Evolutionary conservation across 495 filamentous ascomycete genomes (phyloP), one percentile per base, ranked within the genome.

Genomic region (Trichoderma reesei): DNA sequence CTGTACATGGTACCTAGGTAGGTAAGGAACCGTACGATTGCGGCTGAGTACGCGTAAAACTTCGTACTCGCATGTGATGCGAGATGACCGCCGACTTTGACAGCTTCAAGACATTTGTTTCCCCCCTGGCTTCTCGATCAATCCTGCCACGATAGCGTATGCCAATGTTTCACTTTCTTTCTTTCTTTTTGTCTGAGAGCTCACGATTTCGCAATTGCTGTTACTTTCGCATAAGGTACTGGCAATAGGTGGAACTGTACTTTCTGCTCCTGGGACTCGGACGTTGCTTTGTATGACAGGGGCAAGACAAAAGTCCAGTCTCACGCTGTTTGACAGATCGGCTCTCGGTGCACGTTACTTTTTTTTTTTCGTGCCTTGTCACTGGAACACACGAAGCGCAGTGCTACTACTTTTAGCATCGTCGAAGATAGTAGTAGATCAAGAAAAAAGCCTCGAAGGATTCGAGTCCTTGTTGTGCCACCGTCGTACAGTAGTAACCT

Each of bases 1-100:
- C n/a, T n/a, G n/a, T n/a, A n/a, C n/a, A n/a, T n/a, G n/a, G n/a
- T n/a, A n/a, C n/a, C n/a, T n/a, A n/a, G n/a, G n/a, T n/a, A n/a
- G n/a, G n/a, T n/a, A n/a, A n/a, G n/a, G n/a, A n/a, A n/a, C n/a
- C n/a, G n/a, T n/a, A n/a, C n/a, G n/a, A n/a, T n/a, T n/a, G n/a
- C n/a, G n/a, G n/a, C n/a, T 39, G 37, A 4, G 37, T 39, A 4
- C 10, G 10, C 37, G 37, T 10, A 10, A 5, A 4, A 4, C 37
- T 48, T 48, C 44, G 44, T 48, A 48, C 44, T 48, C 44, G 44
- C 44, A 48, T 48, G 44, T 48, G 44, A 48, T 48, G 44, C 44
- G 44, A 48, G 8, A 48, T 20, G 20, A 48, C 44, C 16, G 20
- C 44, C n/a, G 16, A 48, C 44, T 14, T 14, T n/a, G n/a, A 48